phyloP scores from a whole-genome alignment of 1,284 basidiomycete genomes.

The Ceratobasidium papillatum region DNA sequence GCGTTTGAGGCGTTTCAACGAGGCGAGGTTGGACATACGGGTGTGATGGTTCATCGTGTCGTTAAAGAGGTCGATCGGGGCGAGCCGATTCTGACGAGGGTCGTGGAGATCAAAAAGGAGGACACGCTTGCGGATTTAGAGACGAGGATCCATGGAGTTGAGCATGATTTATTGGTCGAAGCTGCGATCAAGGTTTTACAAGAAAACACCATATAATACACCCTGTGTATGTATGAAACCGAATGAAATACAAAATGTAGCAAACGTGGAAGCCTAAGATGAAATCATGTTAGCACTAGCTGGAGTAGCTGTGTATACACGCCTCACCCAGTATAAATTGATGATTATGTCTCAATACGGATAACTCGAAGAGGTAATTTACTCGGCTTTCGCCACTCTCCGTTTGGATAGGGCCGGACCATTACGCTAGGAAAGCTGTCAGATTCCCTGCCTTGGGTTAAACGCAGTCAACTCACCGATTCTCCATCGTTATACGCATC shows the following conservation, averaged over 20 bases:
- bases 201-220: conserved; percentile 44
- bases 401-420: conserved; percentile 72
- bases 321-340: background rate
- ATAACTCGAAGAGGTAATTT: conserved; percentile 66
- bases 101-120: conserved; percentile 77
- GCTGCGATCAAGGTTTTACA: conserved; percentile 76
- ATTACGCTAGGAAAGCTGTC: conserved; percentile 60
- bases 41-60: conserved; percentile 95
- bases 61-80: conserved; percentile 94
- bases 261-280: background rate
- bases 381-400: conserved; percentile 68
- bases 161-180: conserved; percentile 93
- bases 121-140: conserved; percentile 83
- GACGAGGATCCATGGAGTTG: conserved; percentile 79
- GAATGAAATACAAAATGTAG: background rate
- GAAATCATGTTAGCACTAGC: background rate
- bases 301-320: background rate
- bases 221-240: background rate
- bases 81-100: conserved; percentile 82
- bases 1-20: conserved; percentile 89
- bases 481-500: conserved; percentile 68
- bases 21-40: conserved; percentile 80
- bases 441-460: background rate
- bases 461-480: conserved; percentile 66
- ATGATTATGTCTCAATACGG: background rate